Base-by-base conservation (phyloP, 2,329 filamentous ascomycete species). In the Talaromyces atroroseus region DNA sequence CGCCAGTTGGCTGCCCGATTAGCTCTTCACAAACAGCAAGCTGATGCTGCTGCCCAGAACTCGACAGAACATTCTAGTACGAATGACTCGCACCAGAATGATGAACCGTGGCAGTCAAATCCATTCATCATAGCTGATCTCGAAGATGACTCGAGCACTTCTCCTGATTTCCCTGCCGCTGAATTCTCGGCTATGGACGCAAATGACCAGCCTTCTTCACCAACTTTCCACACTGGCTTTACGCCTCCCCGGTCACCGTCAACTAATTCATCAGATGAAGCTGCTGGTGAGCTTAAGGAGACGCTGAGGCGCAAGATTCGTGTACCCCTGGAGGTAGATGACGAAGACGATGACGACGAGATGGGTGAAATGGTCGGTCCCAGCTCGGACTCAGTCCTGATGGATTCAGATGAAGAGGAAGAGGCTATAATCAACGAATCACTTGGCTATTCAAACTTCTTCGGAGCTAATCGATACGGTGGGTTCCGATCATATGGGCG, bases 1-100 rank as follows among this genome's bases (percentile, higher is more conserved):
- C 81, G 90, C 55, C 90, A 95, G 71, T 82, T 97, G n/a, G 92
- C 91, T n/a, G 89, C 89, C 12, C 85, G 92, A 12, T 80, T 97
- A 66, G 83, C 89, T 2, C 83, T 88, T 73, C 88, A 90, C 62
- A 83, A 85, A 63, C 87, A 89, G 70, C 83, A 84, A 62, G 74
- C 78, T 5, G 72, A 77, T 23, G 74, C 73, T 44, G 70, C 78
- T 1, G 73, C 50, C 26, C 47, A 57, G 34, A 57, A 51, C 24
- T 42, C 49, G 6, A 49, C 21, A 14, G 56, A 53, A 38, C 38
- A 42, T 36, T 50, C 56, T 40, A 45, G 23, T 18, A 38, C 47
- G 16, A 29, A 42, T 16, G 47, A 52, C 32, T 49, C 23, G 34
- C 40, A 56, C 38, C 50, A 47, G n/a, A 57, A 59, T 21, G 66